A percentile compares a stretch with the other conserved stretches of the same genome.
Evolutionary conservation across 495 filamentous ascomycete species (phyloP).

Genomic region (Poronia punctata): DNA sequence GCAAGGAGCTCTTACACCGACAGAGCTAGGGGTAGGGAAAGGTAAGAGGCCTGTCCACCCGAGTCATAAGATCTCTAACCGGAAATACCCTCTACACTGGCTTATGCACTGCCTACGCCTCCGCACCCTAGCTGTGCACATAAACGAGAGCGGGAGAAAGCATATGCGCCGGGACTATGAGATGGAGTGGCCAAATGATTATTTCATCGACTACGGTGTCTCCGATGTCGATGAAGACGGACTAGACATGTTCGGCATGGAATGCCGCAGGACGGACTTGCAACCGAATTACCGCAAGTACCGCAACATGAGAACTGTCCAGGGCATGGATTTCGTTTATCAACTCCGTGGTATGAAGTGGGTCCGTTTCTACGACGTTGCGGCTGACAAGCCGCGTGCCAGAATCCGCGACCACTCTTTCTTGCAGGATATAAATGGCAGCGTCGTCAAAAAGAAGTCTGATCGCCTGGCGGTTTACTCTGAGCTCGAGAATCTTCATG

Average conservation of each 20-base stretch:
- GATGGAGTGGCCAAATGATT: background rate
- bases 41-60: too few relatives aligned
- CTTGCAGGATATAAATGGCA: slow-evolving; percentile 24
- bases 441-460: slow-evolving; percentile 12
- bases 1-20: slow-evolving; percentile 18
- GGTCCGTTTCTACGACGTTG: slow-evolving; percentile 28
- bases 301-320: slow-evolving; percentile 26
- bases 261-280: slow-evolving; percentile 18
- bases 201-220: background rate
- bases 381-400: background rate
- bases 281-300: slow-evolving; percentile 28
- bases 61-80: slow-evolving; percentile 18
- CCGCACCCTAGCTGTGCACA: slow-evolving; percentile 26
- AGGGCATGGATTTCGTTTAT: slow-evolving; percentile 34
- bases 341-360: slow-evolving; percentile 30
- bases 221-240: background rate
- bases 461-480: background rate
- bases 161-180: slow-evolving; percentile 27
- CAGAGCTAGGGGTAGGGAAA: background rate
- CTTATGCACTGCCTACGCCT: slow-evolving; percentile 25
- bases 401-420: slow-evolving; percentile 28
- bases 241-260: slow-evolving; percentile 7
- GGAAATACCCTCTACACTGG: slow-evolving; percentile 21
- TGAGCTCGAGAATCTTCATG: slow-evolving; percentile 20
- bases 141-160: slow-evolving; percentile 20